phyloP scores from a whole-genome alignment of 176 grass and related monocot species.

The Hyparrhenia diplandra region DNA sequence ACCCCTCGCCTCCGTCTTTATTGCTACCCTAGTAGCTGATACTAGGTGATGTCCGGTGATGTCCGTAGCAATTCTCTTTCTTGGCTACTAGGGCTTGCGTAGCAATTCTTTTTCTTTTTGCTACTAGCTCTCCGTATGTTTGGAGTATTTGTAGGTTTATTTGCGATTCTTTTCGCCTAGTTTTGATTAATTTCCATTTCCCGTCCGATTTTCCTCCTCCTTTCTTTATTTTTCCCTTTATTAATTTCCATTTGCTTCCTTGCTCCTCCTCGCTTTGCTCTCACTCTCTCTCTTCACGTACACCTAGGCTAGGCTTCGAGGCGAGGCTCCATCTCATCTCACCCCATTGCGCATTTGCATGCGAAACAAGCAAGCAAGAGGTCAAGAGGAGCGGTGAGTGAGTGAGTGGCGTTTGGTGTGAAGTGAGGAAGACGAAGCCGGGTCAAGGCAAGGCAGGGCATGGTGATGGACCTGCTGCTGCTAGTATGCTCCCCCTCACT shows the following conservation, averaged over 20 bases:
- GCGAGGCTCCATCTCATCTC: not conserved
- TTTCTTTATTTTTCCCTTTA: constrained; percentile 38
- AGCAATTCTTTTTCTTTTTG: no score
- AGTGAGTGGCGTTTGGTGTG: constrained; percentile 28
- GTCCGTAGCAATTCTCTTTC: no score
- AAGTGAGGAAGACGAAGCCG: not conserved
- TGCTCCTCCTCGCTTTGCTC: constrained; percentile 2
- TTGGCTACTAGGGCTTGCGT: no score
- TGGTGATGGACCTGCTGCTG: not conserved
- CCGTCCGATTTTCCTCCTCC: no score
- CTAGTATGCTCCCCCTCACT: not conserved
- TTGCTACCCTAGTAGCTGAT: constrained; percentile 20
- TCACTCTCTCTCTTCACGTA: not conserved
- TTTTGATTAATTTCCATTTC: no score
- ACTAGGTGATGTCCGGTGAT: no score
- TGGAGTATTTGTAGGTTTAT: no score
- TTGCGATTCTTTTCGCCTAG: no score
- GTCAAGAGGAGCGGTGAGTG: constrained; percentile 2
- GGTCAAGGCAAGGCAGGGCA: constrained; percentile 11
- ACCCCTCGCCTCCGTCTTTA: constrained; percentile 7
- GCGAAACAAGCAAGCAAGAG: constrained; percentile 22
- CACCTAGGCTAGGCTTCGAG: not conserved
- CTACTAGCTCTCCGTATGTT: no score
- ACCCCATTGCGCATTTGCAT: constrained; percentile 33
- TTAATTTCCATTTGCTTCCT: constrained; percentile 32